These are phyloP conservation scores for Astrothelium macrocarpum DNA, from an alignment of 495 filamentous ascomycete genomes.

Conservation along the genomic window DNA sequence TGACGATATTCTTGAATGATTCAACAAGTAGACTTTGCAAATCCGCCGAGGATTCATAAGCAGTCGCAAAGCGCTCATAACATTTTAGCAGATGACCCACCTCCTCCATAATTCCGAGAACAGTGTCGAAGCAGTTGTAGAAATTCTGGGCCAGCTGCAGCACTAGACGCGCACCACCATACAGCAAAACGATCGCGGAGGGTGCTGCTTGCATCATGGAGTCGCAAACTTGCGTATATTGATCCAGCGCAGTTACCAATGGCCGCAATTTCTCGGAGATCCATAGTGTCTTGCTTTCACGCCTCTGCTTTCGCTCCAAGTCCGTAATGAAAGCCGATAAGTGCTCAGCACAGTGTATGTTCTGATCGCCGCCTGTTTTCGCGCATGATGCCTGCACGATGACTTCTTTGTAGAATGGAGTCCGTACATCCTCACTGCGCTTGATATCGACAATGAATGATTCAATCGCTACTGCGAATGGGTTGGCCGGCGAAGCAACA, in stretches of 20 bases:
- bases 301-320: conserved; percentile 10
- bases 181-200: conserved; percentile 8
- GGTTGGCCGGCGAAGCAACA: not conserved
- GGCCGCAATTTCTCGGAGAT: conserved; percentile 10
- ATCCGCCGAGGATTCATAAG: conserved; percentile 11
- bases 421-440: conserved; percentile 9
- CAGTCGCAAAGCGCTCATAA: conserved; percentile 10
- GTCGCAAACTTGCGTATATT: conserved; percentile 9
- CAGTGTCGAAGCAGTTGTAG: conserved; percentile 13
- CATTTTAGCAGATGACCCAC: conserved; percentile 11
- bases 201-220: conserved; percentile 15
- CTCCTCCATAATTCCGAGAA: conserved; percentile 15
- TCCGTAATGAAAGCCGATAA: conserved; percentile 7
- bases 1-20: conserved; percentile 15
- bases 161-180: conserved; percentile 12
- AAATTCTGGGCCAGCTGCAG: conserved; percentile 10
- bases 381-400: not conserved
- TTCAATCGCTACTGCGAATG: conserved; percentile 11
- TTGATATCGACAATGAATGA: conserved; percentile 12
- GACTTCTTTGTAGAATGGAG: conserved; percentile 15
- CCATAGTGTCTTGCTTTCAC: conserved; percentile 6
- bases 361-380: not conserved
- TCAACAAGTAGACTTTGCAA: conserved; percentile 14
- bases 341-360: conserved; percentile 1
- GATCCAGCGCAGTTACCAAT: conserved; percentile 3